These are phyloP conservation scores for Solanum paucissectum DNA, from an alignment of 257 asterid species.

Conservation along the genomic window DNA sequence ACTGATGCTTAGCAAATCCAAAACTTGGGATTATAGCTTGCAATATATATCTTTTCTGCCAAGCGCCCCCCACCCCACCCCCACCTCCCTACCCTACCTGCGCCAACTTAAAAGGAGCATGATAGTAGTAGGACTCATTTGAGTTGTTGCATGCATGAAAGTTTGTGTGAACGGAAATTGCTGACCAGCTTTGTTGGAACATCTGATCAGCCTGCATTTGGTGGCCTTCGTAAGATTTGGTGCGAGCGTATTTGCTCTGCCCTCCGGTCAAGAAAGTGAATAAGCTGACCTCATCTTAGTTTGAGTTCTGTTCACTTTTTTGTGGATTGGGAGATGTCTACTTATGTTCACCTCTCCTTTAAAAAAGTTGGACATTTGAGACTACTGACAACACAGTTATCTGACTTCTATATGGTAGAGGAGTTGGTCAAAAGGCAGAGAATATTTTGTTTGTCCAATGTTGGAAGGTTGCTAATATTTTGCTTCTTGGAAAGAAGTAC, in stretches of 20 bases:
- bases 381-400: neutral
- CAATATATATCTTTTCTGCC: neutral
- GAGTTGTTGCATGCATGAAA: neutral
- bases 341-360: neutral
- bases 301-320: neutral
- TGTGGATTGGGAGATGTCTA: neutral
- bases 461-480: neutral
- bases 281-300: neutral
- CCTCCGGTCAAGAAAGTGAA: neutral
- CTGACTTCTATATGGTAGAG: neutral
- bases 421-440: neutral
- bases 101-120: neutral
- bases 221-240: neutral
- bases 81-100: neutral
- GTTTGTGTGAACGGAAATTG: neutral
- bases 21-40: neutral
- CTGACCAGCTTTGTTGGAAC: neutral
- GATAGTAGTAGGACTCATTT: neutral
- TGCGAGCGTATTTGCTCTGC: neutral
- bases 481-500: neutral
- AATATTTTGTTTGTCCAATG: neutral
- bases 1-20: neutral
- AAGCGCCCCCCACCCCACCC: neutral
- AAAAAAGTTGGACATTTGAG: neutral
- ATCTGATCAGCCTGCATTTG: neutral